Conservation (phyloP, 2,329 filamentous ascomycete species). For the Podosphaera aphanis region DNA sequence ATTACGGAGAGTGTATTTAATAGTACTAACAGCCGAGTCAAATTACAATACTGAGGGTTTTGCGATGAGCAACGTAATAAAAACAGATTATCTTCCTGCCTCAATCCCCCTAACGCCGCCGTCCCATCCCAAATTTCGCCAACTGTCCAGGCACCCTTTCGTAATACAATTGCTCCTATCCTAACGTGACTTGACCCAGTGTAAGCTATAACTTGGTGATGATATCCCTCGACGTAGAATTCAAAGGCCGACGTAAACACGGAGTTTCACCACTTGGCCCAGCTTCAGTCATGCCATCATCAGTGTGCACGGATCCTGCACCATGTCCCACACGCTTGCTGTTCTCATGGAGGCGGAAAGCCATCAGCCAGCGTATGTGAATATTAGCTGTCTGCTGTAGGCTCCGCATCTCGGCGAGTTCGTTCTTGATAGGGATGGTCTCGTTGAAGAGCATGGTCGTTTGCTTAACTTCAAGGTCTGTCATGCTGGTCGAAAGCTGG, state of each 20-base stretch:
- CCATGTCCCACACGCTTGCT: constrained; percentile 7
- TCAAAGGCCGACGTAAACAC: constrained; percentile 3
- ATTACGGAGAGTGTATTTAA: no score
- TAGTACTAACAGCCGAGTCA: no score
- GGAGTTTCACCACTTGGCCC: constrained; percentile 1
- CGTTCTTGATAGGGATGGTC: constrained; percentile 35
- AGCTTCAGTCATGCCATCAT: constrained; percentile 4
- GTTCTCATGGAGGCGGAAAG: constrained; percentile 15
- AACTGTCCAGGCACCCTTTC: no score
- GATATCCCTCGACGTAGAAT: constrained; percentile 3
- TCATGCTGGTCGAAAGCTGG: constrained; percentile 30
- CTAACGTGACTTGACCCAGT: no score
- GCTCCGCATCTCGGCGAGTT: constrained; percentile 27
- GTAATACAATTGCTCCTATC: no score
- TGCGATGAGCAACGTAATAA: no score
- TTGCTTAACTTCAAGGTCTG: constrained; percentile 34
- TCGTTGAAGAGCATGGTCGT: constrained; percentile 38
- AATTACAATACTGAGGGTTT: no score
- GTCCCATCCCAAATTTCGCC: no score
- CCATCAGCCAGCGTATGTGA: constrained; percentile 17
- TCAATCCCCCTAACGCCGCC: no score
- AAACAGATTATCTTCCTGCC: no score
- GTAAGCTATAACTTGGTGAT: constrained; percentile 4
- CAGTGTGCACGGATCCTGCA: constrained; percentile 4
- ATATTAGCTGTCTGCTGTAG: constrained; percentile 15